Percentiles rank a stretch among this genome's conserved stretches.
phyloP scores from a whole-genome alignment of 345 rosid species.

The Corchorus capsularis region DNA sequence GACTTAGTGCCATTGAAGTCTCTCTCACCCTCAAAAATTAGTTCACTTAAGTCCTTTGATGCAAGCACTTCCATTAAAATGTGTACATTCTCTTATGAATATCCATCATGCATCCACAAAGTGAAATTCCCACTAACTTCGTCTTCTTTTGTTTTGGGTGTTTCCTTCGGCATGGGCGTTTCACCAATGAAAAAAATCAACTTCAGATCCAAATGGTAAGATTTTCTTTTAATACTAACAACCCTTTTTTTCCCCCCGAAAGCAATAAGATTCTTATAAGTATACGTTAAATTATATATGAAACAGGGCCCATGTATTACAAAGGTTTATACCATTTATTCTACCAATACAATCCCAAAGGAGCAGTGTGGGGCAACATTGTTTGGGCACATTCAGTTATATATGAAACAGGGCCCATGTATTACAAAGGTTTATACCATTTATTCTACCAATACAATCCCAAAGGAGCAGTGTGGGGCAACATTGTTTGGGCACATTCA shows the following conservation, averaged over 20 bases:
- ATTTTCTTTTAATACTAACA: not conserved
- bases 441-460: slow-evolving; percentile 85
- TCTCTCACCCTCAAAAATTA: not conserved
- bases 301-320: slow-evolving; percentile 67
- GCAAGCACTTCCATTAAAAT: too few species aligned
- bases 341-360: slow-evolving; percentile 79
- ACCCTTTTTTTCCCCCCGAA: not conserved
- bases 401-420: slow-evolving; percentile 60
- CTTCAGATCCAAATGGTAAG: slow-evolving; percentile 52
- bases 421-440: slow-evolving; percentile 75
- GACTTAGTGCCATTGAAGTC: not conserved
- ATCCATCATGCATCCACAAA: too few species aligned
- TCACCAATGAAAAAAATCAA: not conserved
- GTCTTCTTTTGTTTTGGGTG: not conserved
- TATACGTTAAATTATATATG: too few species aligned
- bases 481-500: slow-evolving; percentile 93
- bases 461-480: slow-evolving; percentile 85
- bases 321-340: slow-evolving; percentile 81
- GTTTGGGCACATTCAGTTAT: slow-evolving; percentile 94
- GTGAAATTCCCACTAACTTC: not conserved
- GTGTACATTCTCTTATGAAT: too few species aligned
- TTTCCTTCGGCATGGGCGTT: not conserved
- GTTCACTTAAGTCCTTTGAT: not conserved
- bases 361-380: slow-evolving; percentile 89
- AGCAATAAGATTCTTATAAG: not conserved